These are phyloP conservation scores for Neoboletus magnificus DNA, from an alignment of 768 basidiomycete species.

Conservation along the genomic window DNA sequence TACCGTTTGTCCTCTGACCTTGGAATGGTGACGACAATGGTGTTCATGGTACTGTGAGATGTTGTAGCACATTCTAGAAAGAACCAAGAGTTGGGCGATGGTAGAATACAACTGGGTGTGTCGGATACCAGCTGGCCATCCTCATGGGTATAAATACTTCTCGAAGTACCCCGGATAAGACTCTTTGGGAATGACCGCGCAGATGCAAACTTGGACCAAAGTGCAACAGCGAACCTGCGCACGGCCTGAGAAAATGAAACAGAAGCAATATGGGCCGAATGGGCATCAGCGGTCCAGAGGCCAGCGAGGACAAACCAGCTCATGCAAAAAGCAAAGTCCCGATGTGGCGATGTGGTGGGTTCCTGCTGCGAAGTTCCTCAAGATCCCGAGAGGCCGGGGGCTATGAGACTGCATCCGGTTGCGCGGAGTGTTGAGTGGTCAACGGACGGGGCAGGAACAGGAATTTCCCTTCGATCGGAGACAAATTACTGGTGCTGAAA, in stretches of 20 bases:
- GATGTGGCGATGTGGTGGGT: neutral
- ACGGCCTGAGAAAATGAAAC: conserved; percentile 18
- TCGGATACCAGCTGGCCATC: neutral
- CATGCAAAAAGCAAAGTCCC: conserved; percentile 13
- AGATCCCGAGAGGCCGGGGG: conserved; percentile 3
- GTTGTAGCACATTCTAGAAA: conserved; percentile 32
- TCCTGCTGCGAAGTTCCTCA: conserved; percentile 10
- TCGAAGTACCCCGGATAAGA: neutral
- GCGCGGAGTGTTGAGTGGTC: neutral
- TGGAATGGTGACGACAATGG: conserved; percentile 31
- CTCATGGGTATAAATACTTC: conserved; percentile 23
- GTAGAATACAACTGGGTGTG: conserved; percentile 2
- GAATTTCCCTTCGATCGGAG: neutral
- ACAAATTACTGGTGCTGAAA: neutral
- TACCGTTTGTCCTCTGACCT: conserved; percentile 36
- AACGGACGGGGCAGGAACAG: neutral
- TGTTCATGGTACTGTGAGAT: conserved; percentile 34
- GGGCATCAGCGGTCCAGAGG: conserved; percentile 2
- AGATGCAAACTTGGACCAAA: conserved; percentile 1
- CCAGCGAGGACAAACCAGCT: conserved; percentile 2
- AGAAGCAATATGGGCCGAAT: conserved; percentile 9
- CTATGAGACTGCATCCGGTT: neutral
- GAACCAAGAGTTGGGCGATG: neutral
- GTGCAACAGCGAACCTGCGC: conserved; percentile 4
- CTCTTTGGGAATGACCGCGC: conserved; percentile 5